A percentile compares a stretch with the other conserved stretches of the same genome.
Conservation (phyloP, 257 asterid species). For the Nicotiana tomentosiformis region DNA sequence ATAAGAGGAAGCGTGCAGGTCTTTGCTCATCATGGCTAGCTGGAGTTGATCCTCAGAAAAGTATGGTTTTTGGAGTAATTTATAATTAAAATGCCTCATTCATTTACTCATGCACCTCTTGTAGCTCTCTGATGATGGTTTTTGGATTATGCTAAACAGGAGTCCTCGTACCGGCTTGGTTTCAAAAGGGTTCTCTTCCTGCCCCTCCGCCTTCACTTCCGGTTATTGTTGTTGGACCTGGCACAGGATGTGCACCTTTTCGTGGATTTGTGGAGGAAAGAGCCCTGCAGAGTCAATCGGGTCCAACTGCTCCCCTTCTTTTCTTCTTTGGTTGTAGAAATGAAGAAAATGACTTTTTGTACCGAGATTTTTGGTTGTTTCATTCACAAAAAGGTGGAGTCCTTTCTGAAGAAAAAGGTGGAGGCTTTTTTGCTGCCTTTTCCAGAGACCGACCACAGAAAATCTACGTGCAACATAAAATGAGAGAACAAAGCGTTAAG, state of each 20-base stretch:
- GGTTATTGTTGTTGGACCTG: slow-evolving; percentile 90
- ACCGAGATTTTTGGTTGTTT: slow-evolving; percentile 73
- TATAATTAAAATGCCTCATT: not conserved
- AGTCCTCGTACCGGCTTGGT: slow-evolving; percentile 65
- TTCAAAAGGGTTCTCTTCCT: slow-evolving; percentile 77
- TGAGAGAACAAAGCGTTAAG: slow-evolving; percentile 56
- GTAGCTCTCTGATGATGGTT: not conserved
- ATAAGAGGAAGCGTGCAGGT: slow-evolving; percentile 73
- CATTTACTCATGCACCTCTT: not conserved
- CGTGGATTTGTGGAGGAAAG: slow-evolving; percentile 87
- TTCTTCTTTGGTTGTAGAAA: slow-evolving; percentile 92
- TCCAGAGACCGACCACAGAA: slow-evolving; percentile 84
- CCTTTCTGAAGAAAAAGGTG: slow-evolving; percentile 79
- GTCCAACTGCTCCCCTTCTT: slow-evolving; percentile 69
- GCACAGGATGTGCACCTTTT: slow-evolving; percentile 97
- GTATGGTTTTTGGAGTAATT: slow-evolving; percentile 25
- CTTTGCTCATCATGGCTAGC: slow-evolving; percentile 98
- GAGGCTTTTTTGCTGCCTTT: slow-evolving; percentile 82
- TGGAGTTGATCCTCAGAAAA: slow-evolving; percentile 65
- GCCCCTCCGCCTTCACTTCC: slow-evolving; percentile 80
- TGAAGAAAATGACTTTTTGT: slow-evolving; percentile 62
- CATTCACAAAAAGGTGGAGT: slow-evolving; percentile 56
- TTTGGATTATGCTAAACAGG: slow-evolving; percentile 37
- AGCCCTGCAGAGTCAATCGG: slow-evolving; percentile 47
- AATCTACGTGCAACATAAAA: slow-evolving; percentile 87